Evolutionary conservation across 352 stramenopile species (phyloP).

Genomic region (Pythium periplocum): DNA sequence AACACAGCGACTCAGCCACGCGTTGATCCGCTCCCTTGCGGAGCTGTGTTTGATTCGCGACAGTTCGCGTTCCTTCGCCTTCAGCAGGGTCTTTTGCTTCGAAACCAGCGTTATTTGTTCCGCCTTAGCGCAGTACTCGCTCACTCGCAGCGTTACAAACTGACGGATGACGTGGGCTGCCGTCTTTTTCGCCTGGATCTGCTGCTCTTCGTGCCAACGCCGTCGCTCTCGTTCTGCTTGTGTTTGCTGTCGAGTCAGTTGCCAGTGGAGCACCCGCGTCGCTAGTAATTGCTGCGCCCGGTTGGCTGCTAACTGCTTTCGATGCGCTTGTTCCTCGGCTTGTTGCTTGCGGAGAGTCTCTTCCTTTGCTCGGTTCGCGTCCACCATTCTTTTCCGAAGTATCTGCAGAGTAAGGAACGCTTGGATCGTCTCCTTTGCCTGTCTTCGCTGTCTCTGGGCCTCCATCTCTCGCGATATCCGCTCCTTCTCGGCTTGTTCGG

Average conservation of each 20-base stretch:
- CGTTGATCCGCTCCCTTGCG: slow-evolving; percentile 13
- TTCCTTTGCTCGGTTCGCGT: neutral
- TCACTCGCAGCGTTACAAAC: neutral
- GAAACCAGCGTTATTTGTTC: slow-evolving; percentile 5
- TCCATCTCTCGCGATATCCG: neutral
- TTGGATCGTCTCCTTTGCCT: neutral
- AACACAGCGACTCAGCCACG: slow-evolving; percentile 18
- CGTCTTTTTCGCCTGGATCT: neutral
- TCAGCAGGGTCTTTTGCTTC: slow-evolving; percentile 16
- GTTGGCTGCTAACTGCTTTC: too few relatives aligned
- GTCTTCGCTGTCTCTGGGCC: neutral
- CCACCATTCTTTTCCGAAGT: neutral
- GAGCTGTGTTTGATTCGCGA: slow-evolving; percentile 33
- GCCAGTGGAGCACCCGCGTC: too few relatives aligned
- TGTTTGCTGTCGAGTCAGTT: too few relatives aligned
- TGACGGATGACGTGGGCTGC: neutral
- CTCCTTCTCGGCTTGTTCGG: neutral
- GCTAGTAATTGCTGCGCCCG: too few relatives aligned
- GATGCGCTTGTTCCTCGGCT: too few relatives aligned
- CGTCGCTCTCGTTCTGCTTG: too few relatives aligned
- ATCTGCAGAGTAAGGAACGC: neutral
- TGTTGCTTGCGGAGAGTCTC: too few relatives aligned
- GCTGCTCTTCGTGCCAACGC: too few relatives aligned
- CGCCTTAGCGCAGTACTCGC: slow-evolving; percentile 5
- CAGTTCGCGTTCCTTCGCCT: slow-evolving; percentile 28